These are phyloP conservation scores for Cicer pinnatifidum DNA, from an alignment of 306 rosid genomes.

Conservation along the genomic window DNA sequence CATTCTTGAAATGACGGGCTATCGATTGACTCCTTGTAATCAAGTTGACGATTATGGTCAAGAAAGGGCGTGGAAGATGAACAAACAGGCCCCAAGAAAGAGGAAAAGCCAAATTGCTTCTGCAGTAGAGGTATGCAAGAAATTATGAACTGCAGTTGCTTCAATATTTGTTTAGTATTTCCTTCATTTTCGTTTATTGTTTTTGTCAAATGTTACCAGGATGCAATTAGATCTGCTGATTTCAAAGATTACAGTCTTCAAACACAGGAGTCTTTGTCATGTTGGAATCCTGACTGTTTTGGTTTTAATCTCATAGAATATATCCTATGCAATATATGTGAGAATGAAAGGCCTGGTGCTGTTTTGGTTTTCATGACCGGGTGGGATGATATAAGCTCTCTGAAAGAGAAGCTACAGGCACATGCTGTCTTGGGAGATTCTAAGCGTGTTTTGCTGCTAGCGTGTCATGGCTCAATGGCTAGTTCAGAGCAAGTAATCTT, in stretches of 20 bases:
- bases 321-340: constrained; percentile 78
- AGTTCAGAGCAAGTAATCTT: constrained; percentile 86
- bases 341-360: constrained; percentile 82
- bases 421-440: constrained; percentile 81
- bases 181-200: constrained; percentile 33
- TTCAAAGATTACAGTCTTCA: constrained; percentile 67
- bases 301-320: constrained; percentile 87
- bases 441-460: constrained; percentile 70
- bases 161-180: constrained; percentile 11
- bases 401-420: constrained; percentile 79
- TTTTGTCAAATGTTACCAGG: constrained; percentile 59
- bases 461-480: constrained; percentile 96
- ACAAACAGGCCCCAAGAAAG: constrained; percentile 91
- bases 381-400: constrained; percentile 92
- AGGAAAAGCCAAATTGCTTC: constrained; percentile 97
- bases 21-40: constrained; percentile 75
- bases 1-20: constrained; percentile 82
- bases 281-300: constrained; percentile 93
- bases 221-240: constrained; percentile 77
- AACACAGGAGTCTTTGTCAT: constrained; percentile 83
- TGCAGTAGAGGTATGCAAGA: constrained; percentile 70
- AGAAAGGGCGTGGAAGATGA: constrained; percentile 88
- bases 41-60: constrained; percentile 97
- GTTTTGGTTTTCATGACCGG: constrained; percentile 97
- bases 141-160: constrained; percentile 34